Evolutionary conservation across 352 stramenopile species (phyloP), one percentile per base, ranked within the genome.

Genomic region (Phytophthora uliginosa): DNA sequence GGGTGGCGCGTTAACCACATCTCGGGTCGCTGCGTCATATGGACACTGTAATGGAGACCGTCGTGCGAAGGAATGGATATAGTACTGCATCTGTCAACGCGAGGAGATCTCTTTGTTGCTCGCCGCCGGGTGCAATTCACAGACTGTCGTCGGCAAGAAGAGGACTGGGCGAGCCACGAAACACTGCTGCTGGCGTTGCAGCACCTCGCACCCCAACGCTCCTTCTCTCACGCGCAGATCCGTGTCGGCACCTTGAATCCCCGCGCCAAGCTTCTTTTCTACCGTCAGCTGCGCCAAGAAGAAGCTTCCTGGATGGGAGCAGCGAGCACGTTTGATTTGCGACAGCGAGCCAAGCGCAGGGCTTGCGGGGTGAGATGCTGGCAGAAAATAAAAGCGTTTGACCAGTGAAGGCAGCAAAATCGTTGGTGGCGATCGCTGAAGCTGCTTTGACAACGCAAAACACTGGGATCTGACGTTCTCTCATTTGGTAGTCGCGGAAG

Each of bases 321-420:
- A 17, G 42, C 18, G 42, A 68, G 38, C 59, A 68, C 40, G 40
- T 63, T 69, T 54, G 66, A 73, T 73, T 73, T 73, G 66, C 51
- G 42, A 53, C 31, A 58, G 17, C 58, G 40, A 59, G 36, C 36
- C 53, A 63, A 42, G 61, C 50, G 26, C 53, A 63, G 63, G 40
- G 53, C 55, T 69, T 17, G 47, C 17, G 38, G 4, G 38, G 15
- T 52, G 18, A 52, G 45, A 18, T 53, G 50, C 38, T 54, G 31
- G 3, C 53, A 53, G 38, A 62, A 47, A 18, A 20, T 42, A 10
- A 42, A 42, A 10, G 36, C 28, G 28, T 31, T 31, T 31, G 6
- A 31, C 28, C 28, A 31, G 28, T 56, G 36, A 17, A 50, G 4
- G 28, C 38, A 18, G 6, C 42, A 52, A 26, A 22, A 52, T 22